phyloP scores from a whole-genome alignment of 2,329 filamentous ascomycete genomes.

The Botrytis fragariae region DNA sequence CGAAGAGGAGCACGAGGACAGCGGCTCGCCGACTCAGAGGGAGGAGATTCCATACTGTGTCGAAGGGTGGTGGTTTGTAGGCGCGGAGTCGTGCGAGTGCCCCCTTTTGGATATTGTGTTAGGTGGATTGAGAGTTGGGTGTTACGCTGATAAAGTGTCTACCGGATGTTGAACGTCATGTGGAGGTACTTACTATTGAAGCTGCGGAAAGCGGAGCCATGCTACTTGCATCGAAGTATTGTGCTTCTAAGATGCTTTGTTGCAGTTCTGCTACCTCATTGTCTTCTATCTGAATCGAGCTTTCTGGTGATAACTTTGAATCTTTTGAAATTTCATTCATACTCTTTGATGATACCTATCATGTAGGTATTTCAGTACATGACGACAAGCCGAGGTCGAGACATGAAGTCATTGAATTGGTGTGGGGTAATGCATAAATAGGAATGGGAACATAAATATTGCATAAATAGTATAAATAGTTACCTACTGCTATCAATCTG shows the following conservation, averaged over 20 bases:
- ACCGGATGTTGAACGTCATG: no score
- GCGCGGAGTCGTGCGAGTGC: conserved; percentile 56
- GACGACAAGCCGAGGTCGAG: not conserved
- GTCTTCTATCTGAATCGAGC: conserved; percentile 35
- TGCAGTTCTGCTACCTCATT: conserved; percentile 34
- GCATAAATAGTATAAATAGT: not conserved
- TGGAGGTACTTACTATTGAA: conserved; percentile 31
- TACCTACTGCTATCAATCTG: not conserved
- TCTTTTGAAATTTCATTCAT: not conserved
- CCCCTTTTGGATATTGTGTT: conserved; percentile 26
- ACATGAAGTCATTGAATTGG: conserved; percentile 3
- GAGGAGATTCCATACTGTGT: conserved; percentile 58
- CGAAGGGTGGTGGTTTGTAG: conserved; percentile 58
- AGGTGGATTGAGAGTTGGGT: not conserved
- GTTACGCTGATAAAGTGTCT: not conserved
- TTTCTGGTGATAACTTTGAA: not conserved
- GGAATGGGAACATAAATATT: not conserved
- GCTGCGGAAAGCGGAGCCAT: conserved; percentile 38
- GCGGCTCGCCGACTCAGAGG: conserved; percentile 71
- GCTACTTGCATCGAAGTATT: conserved; percentile 37
- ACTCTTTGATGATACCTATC: not conserved
- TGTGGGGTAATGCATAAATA: conserved; percentile 15
- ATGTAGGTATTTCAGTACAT: not conserved
- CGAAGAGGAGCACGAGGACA: conserved; percentile 84
- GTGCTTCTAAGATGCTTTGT: conserved; percentile 35